Evolutionary conservation across 805 yeast genomes (phyloP), one percentile per base, ranked within the genome.

Genomic region (Saccharomycopsis malanga): DNA sequence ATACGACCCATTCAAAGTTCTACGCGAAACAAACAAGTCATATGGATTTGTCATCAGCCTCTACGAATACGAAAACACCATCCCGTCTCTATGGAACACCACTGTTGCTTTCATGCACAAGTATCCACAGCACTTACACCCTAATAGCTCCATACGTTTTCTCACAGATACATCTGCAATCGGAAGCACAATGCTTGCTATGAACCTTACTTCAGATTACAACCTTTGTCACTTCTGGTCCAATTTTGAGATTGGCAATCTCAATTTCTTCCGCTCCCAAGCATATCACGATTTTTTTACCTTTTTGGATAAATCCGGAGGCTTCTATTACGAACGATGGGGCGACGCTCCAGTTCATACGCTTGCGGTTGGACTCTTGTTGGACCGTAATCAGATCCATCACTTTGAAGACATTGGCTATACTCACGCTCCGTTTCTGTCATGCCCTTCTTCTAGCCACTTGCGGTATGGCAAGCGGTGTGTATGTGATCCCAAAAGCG

Each of bases 301-400:
- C 23, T 68, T 67, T 61, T 69, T 86, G 53, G 87, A 85, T 61
- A 57, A 70, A 25, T 69, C 76, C 17, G 89, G 87, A 41, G 93
- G 93, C 3, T 85, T 86, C 59, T 83, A 83, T 61, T 82, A 83
- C 48, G 96, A 87, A 63, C 67, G 96, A 49, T 88, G 96, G 96
- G 96, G 96, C 14, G 96, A 88, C 65, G 96, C 96, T 0, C 96
- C 96, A 0, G 85, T 87, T 14, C 96, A 87, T 61, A 70, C 91
- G 0, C 68, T 87, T 24, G 95, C 79, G 1, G 79, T 76, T 1
- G 61, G 83, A 0, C 61, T 85, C 37, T 61, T 85, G 38, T 63
- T 85, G 52, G 75, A 79, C 52, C 72, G 68, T 45, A 60, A 68
- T 15, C 82, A 86, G 58, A 64, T 88, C 36, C 83, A 81, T 59